phyloP scores from a whole-genome alignment of 805 yeast species.

The Nakazawaea wickerhamii region DNA sequence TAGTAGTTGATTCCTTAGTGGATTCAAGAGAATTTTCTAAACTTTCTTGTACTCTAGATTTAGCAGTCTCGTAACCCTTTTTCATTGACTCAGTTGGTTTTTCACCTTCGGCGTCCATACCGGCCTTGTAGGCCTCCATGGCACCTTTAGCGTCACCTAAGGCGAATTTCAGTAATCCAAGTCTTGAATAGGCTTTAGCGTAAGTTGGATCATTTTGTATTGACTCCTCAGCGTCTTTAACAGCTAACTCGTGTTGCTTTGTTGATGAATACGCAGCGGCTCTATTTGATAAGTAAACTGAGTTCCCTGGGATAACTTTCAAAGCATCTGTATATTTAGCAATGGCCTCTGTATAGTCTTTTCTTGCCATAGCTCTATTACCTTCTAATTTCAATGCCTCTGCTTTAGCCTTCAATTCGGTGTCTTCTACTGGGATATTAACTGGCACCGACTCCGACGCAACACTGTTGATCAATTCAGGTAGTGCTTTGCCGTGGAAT shows the following conservation, averaged over 20 bases:
- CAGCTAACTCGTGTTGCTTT: conserved; percentile 69
- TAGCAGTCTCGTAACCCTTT: conserved; percentile 91
- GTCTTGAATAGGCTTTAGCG: conserved; percentile 90
- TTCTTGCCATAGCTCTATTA: conserved; percentile 79
- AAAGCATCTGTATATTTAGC: conserved; percentile 79
- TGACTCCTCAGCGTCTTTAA: conserved; percentile 79
- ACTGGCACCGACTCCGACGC: conserved; percentile 29
- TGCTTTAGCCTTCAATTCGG: conserved; percentile 65
- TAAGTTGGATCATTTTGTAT: conserved; percentile 71
- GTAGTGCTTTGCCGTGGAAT: conserved; percentile 44
- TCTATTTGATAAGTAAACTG: conserved; percentile 85
- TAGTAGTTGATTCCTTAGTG: conserved; percentile 10
- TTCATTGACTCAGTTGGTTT: conserved; percentile 83
- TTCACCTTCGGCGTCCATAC: conserved; percentile 83
- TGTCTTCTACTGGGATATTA: conserved; percentile 38
- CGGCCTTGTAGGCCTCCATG: conserved; percentile 83
- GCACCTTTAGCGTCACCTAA: conserved; percentile 88
- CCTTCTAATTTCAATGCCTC: conserved; percentile 83
- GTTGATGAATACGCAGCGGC: conserved; percentile 93
- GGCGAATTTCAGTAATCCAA: conserved; percentile 93
- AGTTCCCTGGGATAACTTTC: conserved; percentile 60
- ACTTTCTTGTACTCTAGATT: conserved; percentile 78
- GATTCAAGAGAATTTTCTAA: conserved; percentile 38
- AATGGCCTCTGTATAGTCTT: conserved; percentile 66
- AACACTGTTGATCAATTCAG: conserved; percentile 35